Evolutionary conservation across 2,329 filamentous ascomycete genomes (phyloP), one percentile per base, ranked within the genome.

Genomic region (Cladophialophora bantiana): DNA sequence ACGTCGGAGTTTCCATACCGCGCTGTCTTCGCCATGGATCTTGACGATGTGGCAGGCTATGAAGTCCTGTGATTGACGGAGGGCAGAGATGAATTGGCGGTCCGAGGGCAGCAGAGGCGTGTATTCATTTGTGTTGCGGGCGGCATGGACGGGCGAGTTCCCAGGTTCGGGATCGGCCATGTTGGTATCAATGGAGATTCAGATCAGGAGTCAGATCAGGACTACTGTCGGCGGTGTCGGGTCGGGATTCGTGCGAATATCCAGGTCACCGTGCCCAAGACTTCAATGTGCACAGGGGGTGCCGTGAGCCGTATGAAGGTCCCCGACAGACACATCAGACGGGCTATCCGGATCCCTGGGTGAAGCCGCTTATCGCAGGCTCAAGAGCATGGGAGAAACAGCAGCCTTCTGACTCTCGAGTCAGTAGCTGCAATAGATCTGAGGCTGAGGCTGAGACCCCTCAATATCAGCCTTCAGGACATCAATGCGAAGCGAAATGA

Each of bases 11-110:
- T 60, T 40, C 48, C 66, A 69, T 34, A 72, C 59, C 0, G 71
- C 26, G 32, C 74, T 72, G 7, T 80, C 66, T 13, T 67, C 64
- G 60, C 66, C 64, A 58, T 68, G 68, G 80, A 38, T 77, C 76
- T 9, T 71, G 58, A 64, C 36, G 18, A 69, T 67, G 59, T 68
- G 61, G 50, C 59, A 63, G 32, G 61, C 59, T n/a, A 71, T 62
- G 31, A 64, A 60, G 55, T 66, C 68, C 40, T 62, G 26, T 5
- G 65, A 60, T 1, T 60, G 48, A n/a, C 31, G 56, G 40, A 60
- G 60, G 7, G 61, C 18, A 7, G 50, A 40, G 58, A 59, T 56
- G 52, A 52, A 54, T 9, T 52, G 56, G n/a, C 57, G 63, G 56
- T 64, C 60, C 32, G 64, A 71, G n/a, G 55, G 62, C 34, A 65